Evolutionary conservation across 108 stramenopile species (phyloP), one percentile per base, ranked within the genome.

Genomic region (Phaeodactylum tricornutum): DNA sequence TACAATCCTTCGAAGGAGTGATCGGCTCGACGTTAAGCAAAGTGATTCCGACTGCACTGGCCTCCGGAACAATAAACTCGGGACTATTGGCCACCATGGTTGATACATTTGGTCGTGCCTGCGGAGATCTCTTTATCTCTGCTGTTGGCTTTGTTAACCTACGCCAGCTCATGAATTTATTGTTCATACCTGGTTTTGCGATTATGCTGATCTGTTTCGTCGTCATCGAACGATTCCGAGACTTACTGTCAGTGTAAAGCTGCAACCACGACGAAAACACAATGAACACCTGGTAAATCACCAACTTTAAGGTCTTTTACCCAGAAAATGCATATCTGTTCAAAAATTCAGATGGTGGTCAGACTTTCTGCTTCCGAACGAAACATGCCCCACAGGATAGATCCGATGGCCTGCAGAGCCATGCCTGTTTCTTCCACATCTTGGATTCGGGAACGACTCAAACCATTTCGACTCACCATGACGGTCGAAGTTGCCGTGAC

Each of bases 61-160:
- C 95, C 12, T 62, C 75, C 7, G 95, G 92, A 15, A 93, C 90
- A 22, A 81, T 93, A 47, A 87, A 92, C 49, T 71, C 73, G 29
- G 90, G 86, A 25, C 53, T 87, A 24, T 50, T 92, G 53, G 62
- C 73, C 2, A 74, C 66, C 0, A 42, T 68, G 23, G 57, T 65
- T 8, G 67, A 68, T 43, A 74, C 63, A 12, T 50, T 74, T 22
- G 83, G 83, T 27, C 66, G 83, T 29, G 59, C 70, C 15, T 69
- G 75, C 49, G 83, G 83, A 8, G 83, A 84, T 40, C 38, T 75
- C 3, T 84, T 80, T 49, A 80, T 84, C 33, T 62, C 64, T 32
- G 27, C 66, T 7, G 53, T 74, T n/a, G 83, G 78, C 11, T 64
- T 47, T 49, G 59, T 77, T 23, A 56, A 69, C 46, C 30, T 80